Base-by-base conservation (phyloP, 305 asterid species). In the Solanum hybrid region DNA sequence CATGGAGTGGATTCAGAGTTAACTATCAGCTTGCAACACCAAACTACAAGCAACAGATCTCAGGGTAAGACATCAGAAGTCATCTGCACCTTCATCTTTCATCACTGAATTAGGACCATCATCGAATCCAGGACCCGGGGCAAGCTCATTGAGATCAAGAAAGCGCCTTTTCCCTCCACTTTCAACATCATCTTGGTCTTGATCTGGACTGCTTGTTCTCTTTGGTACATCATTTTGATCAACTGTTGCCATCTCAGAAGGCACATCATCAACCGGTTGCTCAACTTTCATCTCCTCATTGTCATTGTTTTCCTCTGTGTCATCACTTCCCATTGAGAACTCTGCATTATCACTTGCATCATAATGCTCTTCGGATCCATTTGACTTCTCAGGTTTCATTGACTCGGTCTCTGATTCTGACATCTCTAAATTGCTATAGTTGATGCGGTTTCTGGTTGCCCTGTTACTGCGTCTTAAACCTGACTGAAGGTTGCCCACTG, bases 91-190 rank as follows among this genome's bases (percentile, higher is more conserved):
- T 14, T 91, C 98, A 32, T 92, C 98, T 92, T 92, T 94, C 91
- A 86, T 88, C 85, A 77, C 91, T 26, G 96, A 89, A 92, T 90
- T 88, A 42, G 96, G 97, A 14, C 95, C 95, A 86, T 97, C 98
- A 4, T 97, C 98, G 35, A 96, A 92, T 84, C 98, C 98, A 73
- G 98, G 93, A 84, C 97, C 97, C 2, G 98, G 99, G 78, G 99
- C 99, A 29, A 98, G 99, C 94, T 98, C 96, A n/a, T 98, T 98
- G 32, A 98, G 91, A 93, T 98, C 99, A 92, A 98, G 99, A 93
- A 96, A 98, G 10, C 91, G 98, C 90, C 95, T 92, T 91, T 93
- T 94, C 86, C 89, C 88, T 10, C 88, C 94, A 75, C 94, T 94
- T 10, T 90, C 95, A 56, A 36, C 94, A 7, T 89, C 95, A 35